Evolutionary conservation across 140 eudicot species (phyloP).

Genomic region (Erigeron philadelphicus): DNA sequence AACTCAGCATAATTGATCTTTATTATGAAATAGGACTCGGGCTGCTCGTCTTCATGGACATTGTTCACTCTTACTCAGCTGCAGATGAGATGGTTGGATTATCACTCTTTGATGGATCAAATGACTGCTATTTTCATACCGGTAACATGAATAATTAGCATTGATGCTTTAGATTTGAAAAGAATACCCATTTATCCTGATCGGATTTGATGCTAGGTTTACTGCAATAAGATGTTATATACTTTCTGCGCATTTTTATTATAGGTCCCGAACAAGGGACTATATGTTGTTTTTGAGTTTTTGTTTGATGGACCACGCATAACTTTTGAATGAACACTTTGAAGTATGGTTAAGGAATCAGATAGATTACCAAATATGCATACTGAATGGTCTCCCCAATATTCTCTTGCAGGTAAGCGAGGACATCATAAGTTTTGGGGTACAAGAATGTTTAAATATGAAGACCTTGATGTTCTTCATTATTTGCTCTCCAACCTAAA

Average conservation of each 20-base stretch:
- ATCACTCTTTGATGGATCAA: constrained; percentile 88
- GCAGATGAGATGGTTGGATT: constrained; percentile 99
- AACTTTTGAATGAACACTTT: too few species aligned
- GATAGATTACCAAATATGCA: neutral
- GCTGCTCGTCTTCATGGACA: constrained; percentile 83
- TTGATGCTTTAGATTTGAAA: neutral
- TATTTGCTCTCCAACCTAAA: constrained; percentile 89
- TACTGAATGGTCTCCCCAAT: constrained; percentile 1
- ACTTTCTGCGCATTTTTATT: neutral
- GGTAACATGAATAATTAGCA: constrained; percentile 38
- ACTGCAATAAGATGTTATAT: neutral
- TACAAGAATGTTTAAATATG: constrained; percentile 95
- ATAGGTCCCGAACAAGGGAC: neutral
- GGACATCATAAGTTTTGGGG: constrained; percentile 99
- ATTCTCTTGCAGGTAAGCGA: constrained; percentile 62
- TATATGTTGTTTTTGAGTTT: neutral
- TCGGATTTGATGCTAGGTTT: neutral
- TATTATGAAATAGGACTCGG: constrained; percentile 56
- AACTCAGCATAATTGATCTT: neutral
- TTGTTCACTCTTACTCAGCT: constrained; percentile 92
- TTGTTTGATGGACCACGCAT: neutral
- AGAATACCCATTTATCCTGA: neutral
- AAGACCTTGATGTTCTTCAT: constrained; percentile 87
- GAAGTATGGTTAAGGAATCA: too few species aligned
- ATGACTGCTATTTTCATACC: constrained; percentile 89